Evolutionary conservation across 179 eudicot genomes (phyloP).

Genomic region (Silene vulgaris): DNA sequence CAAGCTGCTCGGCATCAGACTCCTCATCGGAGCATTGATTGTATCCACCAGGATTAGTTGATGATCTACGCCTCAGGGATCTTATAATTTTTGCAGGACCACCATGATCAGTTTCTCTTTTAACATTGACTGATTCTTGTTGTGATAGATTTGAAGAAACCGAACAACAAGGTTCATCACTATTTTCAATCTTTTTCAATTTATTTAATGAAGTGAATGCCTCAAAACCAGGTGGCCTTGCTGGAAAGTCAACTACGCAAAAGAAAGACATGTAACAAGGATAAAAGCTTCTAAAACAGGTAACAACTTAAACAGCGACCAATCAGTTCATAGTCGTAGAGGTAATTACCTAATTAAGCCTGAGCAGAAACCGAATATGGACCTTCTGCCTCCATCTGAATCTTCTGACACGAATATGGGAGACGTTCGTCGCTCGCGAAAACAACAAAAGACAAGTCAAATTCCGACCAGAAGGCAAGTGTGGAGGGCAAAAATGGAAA

Average conservation of each 20-base stretch:
- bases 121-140: slow-evolving; percentile 35
- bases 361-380: too few relatives aligned
- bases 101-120: slow-evolving; percentile 32
- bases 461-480: too few relatives aligned
- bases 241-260: slow-evolving; percentile 47
- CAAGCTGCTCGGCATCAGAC: slow-evolving; percentile 63
- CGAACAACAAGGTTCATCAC: slow-evolving; percentile 39
- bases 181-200: slow-evolving; percentile 48
- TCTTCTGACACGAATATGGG: too few relatives aligned
- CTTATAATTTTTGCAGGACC: slow-evolving; percentile 46
- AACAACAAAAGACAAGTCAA: too few relatives aligned
- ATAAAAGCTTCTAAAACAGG: too few relatives aligned
- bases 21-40: slow-evolving; percentile 64
- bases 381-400: too few relatives aligned
- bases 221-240: slow-evolving; percentile 96
- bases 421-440: too few relatives aligned
- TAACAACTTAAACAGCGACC: too few relatives aligned
- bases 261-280: too few relatives aligned
- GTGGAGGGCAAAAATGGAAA: too few relatives aligned
- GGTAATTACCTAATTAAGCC: too few relatives aligned
- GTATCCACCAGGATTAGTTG: slow-evolving; percentile 46
- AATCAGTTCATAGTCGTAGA: too few relatives aligned
- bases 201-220: slow-evolving; percentile 59
- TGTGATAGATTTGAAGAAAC: slow-evolving; percentile 49
- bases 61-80: slow-evolving; percentile 52